Base-by-base conservation (phyloP, 306 rosid genomes). In the Abrus pulchellus region DNA sequence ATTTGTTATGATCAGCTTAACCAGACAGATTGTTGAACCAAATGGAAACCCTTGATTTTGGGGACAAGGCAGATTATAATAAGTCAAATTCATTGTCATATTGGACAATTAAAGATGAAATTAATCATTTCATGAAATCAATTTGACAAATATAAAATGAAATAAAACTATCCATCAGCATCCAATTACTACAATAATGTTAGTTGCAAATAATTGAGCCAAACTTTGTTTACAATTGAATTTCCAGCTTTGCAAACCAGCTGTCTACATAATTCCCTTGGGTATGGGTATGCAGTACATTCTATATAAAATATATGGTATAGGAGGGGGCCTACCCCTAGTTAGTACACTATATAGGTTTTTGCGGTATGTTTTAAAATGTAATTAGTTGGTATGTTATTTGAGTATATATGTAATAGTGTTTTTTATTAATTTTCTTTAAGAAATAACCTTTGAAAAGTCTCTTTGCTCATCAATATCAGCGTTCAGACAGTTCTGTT, bases 71-170 rank as follows among this genome's bases (percentile, higher is more conserved):
- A 20, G 33, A 74, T 8, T 3, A 33, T 20, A 52, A 14, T 30
- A 57, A 47, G 14, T 20, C 72, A 67, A 73, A 78, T 45, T 54
- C 72, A 56, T 48, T 81, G 48, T 44, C 48, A 20, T 44, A 52
- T 2, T n/a, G 56, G 70, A 77, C 12, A 45, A 62, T 1, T 3
- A 29, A 36, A 30, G 61, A 36, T 48, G 33, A 61, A 47, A 60
- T 27, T 32, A 27, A 11, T 66, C 60, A 33, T 56, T 50, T 6
- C 12, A 71, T 4, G 6, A 9, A 82, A 75, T 41, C n/a, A 55
- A 20, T 27, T 4, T 47, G 28, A 20, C 64, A 59, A 36, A 47
- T 8, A 52, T 7, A 54, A 47, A 34, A 66, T 6, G 5, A 20
- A 68, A 68, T 76, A 54, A 40, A 43, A 45, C 36, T 32, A 12